A percentile compares a stretch with the other conserved stretches of the same genome.
phyloP scores from a whole-genome alignment of 1,284 basidiomycete genomes.

The Peniophora sp. region DNA sequence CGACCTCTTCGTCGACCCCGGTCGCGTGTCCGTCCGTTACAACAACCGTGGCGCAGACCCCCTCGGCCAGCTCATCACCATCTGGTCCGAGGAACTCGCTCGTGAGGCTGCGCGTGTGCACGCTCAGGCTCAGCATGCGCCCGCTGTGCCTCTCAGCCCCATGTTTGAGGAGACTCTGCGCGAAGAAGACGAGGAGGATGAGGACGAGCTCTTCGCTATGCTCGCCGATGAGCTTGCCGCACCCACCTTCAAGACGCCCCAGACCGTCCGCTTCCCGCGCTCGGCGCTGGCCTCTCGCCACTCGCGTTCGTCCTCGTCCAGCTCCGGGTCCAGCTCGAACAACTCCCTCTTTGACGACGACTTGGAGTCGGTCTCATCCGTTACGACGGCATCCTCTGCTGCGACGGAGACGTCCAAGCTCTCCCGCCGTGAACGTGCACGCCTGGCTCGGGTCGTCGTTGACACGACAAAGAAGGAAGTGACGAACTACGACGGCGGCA shows the following conservation, averaged over 20 bases:
- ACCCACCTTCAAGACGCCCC: slow-evolving; percentile 61
- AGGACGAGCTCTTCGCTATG: slow-evolving; percentile 64
- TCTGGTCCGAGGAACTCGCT: slow-evolving; percentile 50
- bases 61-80: slow-evolving; percentile 38
- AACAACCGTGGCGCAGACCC: slow-evolving; percentile 28
- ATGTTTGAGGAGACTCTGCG: slow-evolving; percentile 27
- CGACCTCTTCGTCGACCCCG: slow-evolving; percentile 73
- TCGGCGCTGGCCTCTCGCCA: slow-evolving; percentile 46
- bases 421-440: slow-evolving; percentile 58
- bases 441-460: slow-evolving; percentile 60
- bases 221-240: slow-evolving; percentile 62
- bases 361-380: slow-evolving; percentile 32
- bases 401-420: slow-evolving; percentile 30
- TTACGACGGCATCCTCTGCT: slow-evolving; percentile 25
- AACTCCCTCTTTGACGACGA: slow-evolving; percentile 40
- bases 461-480: slow-evolving; percentile 67
- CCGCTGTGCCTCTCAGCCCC: slow-evolving; percentile 2
- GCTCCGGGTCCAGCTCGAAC: slow-evolving; percentile 56
- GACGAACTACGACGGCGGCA: slow-evolving; percentile 77
- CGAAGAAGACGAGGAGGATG: slow-evolving; percentile 58
- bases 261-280: slow-evolving; percentile 46
- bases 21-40: slow-evolving; percentile 59
- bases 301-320: slow-evolving; percentile 70
- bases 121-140: slow-evolving; percentile 14
- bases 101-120: slow-evolving; percentile 10